These are phyloP conservation scores for Sarcodon aspratus DNA, from an alignment of 768 basidiomycete species.

Conservation along the genomic window DNA sequence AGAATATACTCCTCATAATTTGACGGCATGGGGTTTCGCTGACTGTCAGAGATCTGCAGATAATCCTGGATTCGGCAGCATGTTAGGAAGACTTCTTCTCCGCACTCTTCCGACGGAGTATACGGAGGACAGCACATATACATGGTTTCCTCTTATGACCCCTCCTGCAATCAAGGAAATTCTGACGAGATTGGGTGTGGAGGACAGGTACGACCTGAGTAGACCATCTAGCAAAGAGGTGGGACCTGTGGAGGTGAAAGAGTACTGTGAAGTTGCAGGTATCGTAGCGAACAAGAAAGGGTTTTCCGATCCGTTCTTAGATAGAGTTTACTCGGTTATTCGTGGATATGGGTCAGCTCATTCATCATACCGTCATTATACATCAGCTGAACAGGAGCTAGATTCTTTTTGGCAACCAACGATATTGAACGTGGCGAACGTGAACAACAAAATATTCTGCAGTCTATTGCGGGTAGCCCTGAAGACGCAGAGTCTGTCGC, in stretches of 20 bases:
- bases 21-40: conserved; percentile 77
- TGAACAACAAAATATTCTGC: conserved; percentile 35
- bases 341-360: conserved; percentile 32
- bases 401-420: conserved; percentile 55
- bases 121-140: conserved; percentile 58
- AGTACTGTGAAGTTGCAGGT: conserved; percentile 39
- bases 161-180: conserved; percentile 54
- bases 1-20: conserved; percentile 70
- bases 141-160: conserved; percentile 86
- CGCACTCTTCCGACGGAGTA: conserved; percentile 65
- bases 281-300: conserved; percentile 33
- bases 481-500: no score
- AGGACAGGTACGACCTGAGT: conserved; percentile 41
- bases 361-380: no score
- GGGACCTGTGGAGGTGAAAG: conserved; percentile 25
- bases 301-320: conserved; percentile 39
- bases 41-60: conserved; percentile 69
- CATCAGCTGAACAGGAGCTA: no score
- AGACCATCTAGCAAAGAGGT: conserved; percentile 28
- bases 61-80: conserved; percentile 69
- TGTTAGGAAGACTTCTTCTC: conserved; percentile 61
- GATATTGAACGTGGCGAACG: conserved; percentile 25
- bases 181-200: conserved; percentile 41
- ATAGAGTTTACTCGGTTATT: conserved; percentile 40
- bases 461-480: conserved; percentile 34